Percentiles rank a stretch among this genome's conserved stretches.
These are phyloP conservation scores for Martensiomyces pterosporus DNA, from an alignment of 192 early-diverging fungal species.

Conservation along the genomic window DNA sequence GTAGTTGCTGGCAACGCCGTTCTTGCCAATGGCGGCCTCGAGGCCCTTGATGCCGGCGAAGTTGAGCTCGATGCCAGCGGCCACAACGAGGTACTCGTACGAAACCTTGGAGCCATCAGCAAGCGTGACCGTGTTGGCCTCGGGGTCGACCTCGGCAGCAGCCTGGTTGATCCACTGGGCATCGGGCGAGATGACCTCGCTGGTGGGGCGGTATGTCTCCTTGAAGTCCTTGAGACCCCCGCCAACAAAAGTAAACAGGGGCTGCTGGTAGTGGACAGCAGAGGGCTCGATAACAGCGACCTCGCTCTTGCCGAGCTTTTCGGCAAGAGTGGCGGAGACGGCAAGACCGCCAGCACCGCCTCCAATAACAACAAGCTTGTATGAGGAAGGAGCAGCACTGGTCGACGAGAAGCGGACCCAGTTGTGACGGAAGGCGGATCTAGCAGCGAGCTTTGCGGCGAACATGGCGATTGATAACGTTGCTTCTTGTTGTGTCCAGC, in stretches of 20 bases:
- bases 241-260: conserved; percentile 88
- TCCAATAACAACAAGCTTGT: conserved; percentile 51
- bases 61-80: conserved; percentile 71
- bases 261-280: conserved; percentile 75
- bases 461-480: conserved; percentile 24
- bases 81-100: conserved; percentile 68
- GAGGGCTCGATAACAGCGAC: conserved; percentile 78
- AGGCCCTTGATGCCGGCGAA: conserved; percentile 77
- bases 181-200: conserved; percentile 64
- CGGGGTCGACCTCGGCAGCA: conserved; percentile 67
- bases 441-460: conserved; percentile 23
- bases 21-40: conserved; percentile 66
- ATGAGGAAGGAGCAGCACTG: conserved; percentile 31
- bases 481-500: too few relatives aligned
- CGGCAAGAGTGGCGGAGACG: conserved; percentile 66
- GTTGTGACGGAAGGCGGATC: conserved; percentile 9
- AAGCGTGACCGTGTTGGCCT: conserved; percentile 61
- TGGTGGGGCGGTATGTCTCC: conserved; percentile 64
- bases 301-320: conserved; percentile 57
- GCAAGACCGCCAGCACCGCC: conserved; percentile 51
- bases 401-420: conserved; percentile 35
- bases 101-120: conserved; percentile 60
- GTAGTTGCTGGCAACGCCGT: conserved; percentile 84
- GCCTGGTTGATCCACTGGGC: conserved; percentile 73
- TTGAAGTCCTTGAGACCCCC: conserved; percentile 74